A percentile compares a stretch with the other conserved stretches of the same genome.
Evolutionary conservation across 257 asterid species (phyloP).

Genomic region (Primulina tabacum): DNA sequence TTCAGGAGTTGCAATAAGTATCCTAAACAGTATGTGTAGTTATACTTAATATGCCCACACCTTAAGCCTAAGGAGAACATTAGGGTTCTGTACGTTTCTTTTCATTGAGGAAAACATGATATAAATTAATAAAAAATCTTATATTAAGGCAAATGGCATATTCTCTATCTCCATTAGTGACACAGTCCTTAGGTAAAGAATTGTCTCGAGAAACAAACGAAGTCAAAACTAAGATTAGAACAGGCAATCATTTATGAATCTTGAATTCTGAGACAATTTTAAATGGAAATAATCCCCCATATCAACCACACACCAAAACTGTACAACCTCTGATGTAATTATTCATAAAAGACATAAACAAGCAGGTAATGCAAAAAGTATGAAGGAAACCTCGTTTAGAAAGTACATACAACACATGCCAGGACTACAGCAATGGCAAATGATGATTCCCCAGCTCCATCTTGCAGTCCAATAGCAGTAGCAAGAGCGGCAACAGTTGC

Average conservation of each 20-base stretch:
- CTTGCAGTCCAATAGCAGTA: constrained; percentile 71
- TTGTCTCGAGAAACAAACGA: neutral
- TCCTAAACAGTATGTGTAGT: constrained; percentile 3
- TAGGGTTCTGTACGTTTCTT: neutral
- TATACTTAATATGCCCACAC: neutral
- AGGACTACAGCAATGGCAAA: constrained; percentile 86
- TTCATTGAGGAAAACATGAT: neutral
- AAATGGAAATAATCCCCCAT: neutral
- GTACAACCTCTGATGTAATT: constrained; percentile 24
- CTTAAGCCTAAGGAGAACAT: neutral
- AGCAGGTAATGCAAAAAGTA: constrained; percentile 39
- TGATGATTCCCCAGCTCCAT: constrained; percentile 70
- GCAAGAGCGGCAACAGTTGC: constrained; percentile 89
- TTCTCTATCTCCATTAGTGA: neutral
- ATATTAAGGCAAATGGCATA: neutral
- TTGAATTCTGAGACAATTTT: too few relatives aligned
- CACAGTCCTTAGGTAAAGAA: neutral
- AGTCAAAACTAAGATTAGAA: too few relatives aligned
- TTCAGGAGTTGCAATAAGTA: neutral
- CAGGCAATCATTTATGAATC: neutral
- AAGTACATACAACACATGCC: constrained; percentile 98
- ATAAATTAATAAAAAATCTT: too few relatives aligned
- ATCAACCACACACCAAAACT: neutral
- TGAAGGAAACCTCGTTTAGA: constrained; percentile 66
- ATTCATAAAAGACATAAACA: constrained; percentile 22